Evolutionary conservation across 1,284 basidiomycete genomes (phyloP), one percentile per base, ranked within the genome.

Genomic region (Vanrija humicola): DNA sequence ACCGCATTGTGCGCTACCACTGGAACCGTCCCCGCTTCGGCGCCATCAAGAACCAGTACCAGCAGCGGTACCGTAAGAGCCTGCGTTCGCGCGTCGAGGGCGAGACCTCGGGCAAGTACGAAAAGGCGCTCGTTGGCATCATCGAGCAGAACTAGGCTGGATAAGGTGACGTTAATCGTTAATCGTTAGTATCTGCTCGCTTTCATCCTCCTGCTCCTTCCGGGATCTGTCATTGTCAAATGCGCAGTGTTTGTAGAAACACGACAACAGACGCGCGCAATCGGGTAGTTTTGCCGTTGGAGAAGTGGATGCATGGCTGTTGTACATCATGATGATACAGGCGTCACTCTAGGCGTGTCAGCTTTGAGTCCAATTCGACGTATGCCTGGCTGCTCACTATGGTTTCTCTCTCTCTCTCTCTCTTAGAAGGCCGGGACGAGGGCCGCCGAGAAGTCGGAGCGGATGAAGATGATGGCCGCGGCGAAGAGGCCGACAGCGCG

Each of bases 51-150:
- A 56, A 63, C 38, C 65, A 70, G 49, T 78, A 71, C 57, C 64
- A 75, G 49, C 50, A 56, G 25, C 61, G 51, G 51, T 75, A 77
- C 58, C 58, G 66, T 15, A 63, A 66, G 48, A 59, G 62, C 8
- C 62, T 78, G 25, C 56, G 62, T 29, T 49, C 56, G 6, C 55
- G 71, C 21, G 72, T 78, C 29, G 70, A 76, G 62, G 67, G 74
- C 39, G 76, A 77, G 66, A 78, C 77, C 38, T 66, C 64, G 43
- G 75, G 75, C 43, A 77, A 78, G 61, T 77, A 75, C 51, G 70
- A 72, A 61, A 65, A 64, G 45, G 65, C 67, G 9, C 52, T 71
- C 26, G 67, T 71, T 10, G 65, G 55, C 12, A 62, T 71, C 45
- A 69, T 71, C 50, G 65, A 65, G 43, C 61, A 63, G 62, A 66